Percentiles rank a stretch among this genome's conserved stretches.
phyloP scores from a whole-genome alignment of 148 eudicot genomes.

The Limonium bicolor region DNA sequence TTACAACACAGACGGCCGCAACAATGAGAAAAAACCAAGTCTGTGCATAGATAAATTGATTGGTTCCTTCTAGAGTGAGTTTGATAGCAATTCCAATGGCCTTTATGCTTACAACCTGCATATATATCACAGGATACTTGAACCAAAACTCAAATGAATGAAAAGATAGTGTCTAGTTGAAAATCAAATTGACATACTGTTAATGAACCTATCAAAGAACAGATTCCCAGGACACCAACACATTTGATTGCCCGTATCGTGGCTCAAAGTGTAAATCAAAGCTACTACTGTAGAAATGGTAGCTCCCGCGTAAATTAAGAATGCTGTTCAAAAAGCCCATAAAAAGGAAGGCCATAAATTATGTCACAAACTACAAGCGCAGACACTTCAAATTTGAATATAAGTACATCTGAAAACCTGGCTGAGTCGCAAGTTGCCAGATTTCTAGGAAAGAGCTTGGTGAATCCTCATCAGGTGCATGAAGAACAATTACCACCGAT shows the following conservation, averaged over 20 bases:
- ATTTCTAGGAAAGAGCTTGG: slow-evolving; percentile 66
- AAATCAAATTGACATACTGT: slow-evolving; percentile 28
- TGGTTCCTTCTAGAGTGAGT: slow-evolving; percentile 74
- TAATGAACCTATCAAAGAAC: slow-evolving; percentile 83
- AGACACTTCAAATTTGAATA: background rate
- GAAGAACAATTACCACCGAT: slow-evolving; percentile 71
- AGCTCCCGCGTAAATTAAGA: slow-evolving; percentile 57
- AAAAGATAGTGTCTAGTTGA: too few species aligned
- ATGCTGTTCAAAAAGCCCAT: slow-evolving; percentile 50
- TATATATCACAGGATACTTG: background rate
- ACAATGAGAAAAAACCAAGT: slow-evolving; percentile 78
- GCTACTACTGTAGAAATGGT: slow-evolving; percentile 48
- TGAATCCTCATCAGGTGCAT: slow-evolving; percentile 75
- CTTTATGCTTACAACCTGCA: slow-evolving; percentile 89
- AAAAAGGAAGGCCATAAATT: slow-evolving; percentile 9
- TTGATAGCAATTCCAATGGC: slow-evolving; percentile 93
- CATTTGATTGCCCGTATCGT: slow-evolving; percentile 71
- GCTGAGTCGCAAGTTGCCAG: slow-evolving; percentile 75
- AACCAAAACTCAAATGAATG: background rate
- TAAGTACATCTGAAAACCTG: slow-evolving; percentile 31
- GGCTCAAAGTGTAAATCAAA: slow-evolving; percentile 66
- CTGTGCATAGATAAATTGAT: slow-evolving; percentile 55
- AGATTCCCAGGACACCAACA: slow-evolving; percentile 78
- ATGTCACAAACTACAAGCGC: too few species aligned
- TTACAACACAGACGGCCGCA: slow-evolving; percentile 53